Conservation (phyloP, 257 asterid species). For the Gentiana macrophylla region DNA sequence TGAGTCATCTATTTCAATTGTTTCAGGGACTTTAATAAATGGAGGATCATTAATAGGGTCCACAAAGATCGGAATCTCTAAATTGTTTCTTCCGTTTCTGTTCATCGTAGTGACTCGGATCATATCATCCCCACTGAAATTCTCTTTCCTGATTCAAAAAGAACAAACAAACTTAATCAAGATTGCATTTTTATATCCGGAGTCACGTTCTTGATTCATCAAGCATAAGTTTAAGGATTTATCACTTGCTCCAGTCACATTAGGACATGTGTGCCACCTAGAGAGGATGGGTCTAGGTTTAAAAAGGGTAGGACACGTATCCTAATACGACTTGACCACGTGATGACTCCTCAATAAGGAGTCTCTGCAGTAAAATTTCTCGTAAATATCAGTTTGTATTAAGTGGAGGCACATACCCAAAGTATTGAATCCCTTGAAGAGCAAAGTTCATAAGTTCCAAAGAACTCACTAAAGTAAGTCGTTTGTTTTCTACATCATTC, state of each 20-base stretch:
- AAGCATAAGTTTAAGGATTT: no score
- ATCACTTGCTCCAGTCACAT: no score
- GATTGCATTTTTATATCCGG: no score
- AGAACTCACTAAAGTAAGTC: constrained; percentile 46
- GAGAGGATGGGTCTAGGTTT: no score
- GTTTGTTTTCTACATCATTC: constrained; percentile 22
- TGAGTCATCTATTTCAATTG: constrained; percentile 37
- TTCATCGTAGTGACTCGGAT: constrained; percentile 54
- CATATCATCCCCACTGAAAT: constrained; percentile 58
- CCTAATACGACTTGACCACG: no score
- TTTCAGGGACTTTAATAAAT: constrained; percentile 55
- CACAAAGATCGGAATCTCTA: constrained; percentile 63
- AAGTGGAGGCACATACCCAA: constrained; percentile 36
- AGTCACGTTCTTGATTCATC: no score
- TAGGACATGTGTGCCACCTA: no score
- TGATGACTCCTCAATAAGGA: no score
- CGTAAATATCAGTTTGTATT: no score
- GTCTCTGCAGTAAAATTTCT: no score
- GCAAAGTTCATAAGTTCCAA: constrained; percentile 60
- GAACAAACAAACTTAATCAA: neutral
- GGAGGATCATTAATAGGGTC: constrained; percentile 92
- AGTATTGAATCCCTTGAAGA: constrained; percentile 63
- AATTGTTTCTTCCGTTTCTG: constrained; percentile 48
- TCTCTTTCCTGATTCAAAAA: constrained; percentile 38
- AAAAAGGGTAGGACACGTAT: no score